These are phyloP conservation scores for Arxiozyma heterogenica DNA, from an alignment of 1,139 yeast species.

Conservation along the genomic window DNA sequence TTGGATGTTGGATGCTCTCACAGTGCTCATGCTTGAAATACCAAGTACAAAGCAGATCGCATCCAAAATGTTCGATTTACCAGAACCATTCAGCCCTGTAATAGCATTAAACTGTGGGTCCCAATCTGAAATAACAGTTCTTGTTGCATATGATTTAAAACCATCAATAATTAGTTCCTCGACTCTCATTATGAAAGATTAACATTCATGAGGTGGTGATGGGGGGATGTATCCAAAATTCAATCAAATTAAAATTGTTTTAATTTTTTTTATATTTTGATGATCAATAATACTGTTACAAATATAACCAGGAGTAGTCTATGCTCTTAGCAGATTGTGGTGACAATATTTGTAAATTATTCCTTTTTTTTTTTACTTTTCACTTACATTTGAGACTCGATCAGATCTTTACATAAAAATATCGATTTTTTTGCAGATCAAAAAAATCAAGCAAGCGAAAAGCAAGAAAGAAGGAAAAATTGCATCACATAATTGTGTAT, in stretches of 20 bases:
- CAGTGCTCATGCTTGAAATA: slow-evolving; percentile 86
- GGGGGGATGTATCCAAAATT: background rate
- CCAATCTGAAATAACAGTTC: slow-evolving; percentile 94
- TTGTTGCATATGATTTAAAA: slow-evolving; percentile 92
- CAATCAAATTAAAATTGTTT: background rate
- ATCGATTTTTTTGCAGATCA: background rate
- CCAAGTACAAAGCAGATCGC: slow-evolving; percentile 98
- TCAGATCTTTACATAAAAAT: background rate
- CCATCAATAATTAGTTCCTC: slow-evolving; percentile 96
- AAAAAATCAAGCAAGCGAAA: background rate
- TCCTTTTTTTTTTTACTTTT: background rate
- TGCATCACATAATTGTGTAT: background rate
- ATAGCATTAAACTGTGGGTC: slow-evolving; percentile 95
- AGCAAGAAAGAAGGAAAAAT: background rate
- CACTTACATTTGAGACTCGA: background rate
- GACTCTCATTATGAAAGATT: slow-evolving; percentile 56
- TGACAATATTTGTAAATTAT: too few relatives aligned
- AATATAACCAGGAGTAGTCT: background rate
- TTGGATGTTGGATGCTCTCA: slow-evolving; percentile 85
- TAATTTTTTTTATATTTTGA: too few relatives aligned
- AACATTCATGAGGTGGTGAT: background rate
- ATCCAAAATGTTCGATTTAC: slow-evolving; percentile 89
- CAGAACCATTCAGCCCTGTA: slow-evolving; percentile 96
- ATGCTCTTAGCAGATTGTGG: background rate
- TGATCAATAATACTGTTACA: background rate